These are phyloP conservation scores for Talaromyces stipitatus DNA, from an alignment of 495 filamentous ascomycete species.

Conservation along the genomic window DNA sequence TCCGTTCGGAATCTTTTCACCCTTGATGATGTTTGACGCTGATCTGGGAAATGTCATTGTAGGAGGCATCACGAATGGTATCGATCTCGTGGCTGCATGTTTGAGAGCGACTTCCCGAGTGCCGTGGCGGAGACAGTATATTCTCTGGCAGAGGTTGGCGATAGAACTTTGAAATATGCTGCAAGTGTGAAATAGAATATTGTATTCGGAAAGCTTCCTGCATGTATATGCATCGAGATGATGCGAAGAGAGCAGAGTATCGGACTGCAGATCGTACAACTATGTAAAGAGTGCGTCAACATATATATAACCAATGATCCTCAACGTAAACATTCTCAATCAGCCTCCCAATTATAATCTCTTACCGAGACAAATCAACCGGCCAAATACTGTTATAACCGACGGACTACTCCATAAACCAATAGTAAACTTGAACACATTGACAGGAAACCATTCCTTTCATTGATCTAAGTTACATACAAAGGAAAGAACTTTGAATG, in stretches of 20 bases:
- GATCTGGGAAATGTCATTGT: constrained; percentile 4
- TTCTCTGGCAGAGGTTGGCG: constrained; percentile 42
- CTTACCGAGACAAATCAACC: background rate
- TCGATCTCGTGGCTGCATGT: constrained; percentile 53
- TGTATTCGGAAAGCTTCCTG: background rate
- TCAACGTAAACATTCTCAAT: no score
- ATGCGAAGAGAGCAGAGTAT: background rate
- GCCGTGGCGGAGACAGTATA: constrained; percentile 41
- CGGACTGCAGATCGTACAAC: background rate
- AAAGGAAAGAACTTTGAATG: constrained; percentile 7
- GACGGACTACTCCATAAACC: no score
- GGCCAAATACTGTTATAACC: no score
- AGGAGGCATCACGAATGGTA: constrained; percentile 58
- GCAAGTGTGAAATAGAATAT: background rate
- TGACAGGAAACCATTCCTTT: background rate
- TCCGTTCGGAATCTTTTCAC: background rate
- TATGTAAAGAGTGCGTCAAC: background rate
- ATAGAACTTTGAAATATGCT: constrained; percentile 36
- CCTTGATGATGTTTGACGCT: background rate
- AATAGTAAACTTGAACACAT: background rate
- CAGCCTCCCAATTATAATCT: background rate
- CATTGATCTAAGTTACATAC: constrained; percentile 9
- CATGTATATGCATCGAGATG: background rate
- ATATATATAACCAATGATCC: background rate
- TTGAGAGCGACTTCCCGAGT: constrained; percentile 34